Evolutionary conservation across 495 filamentous ascomycete genomes (phyloP), one percentile per base, ranked within the genome.

Genomic region (Amphirosellinia nigrospora): DNA sequence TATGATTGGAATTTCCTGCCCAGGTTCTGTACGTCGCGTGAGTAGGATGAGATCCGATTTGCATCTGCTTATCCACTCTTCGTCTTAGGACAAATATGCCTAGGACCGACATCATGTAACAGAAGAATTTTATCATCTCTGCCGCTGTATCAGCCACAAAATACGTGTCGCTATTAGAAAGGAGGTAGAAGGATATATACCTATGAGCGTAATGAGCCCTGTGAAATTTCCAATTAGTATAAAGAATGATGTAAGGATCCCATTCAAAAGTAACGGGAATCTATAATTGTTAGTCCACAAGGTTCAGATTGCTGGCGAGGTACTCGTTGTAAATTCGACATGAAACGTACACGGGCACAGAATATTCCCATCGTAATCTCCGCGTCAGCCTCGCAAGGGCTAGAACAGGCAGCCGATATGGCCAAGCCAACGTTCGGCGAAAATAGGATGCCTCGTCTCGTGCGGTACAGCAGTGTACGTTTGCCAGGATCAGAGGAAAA

Each of bases 181-280:
- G 39, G 64, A 36, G 45, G 41, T 2, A 55, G n/a, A 32, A 41
- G 48, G 59, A 46, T 72, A 34, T 64, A 64, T 69, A 74, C 73
- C 69, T 48, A 78, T 72, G n/a, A 62, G 69, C 43, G 64, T 73
- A 38, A 74, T 64, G 56, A 75, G 69, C 39, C 67, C 48, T 23
- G 73, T 68, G 62, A 77, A 70, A 38, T 11, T 69, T 26, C 66
- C 70, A 46, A 71, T 64, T 19, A 72, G 32, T 28, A 74, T 66
- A 45, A 72, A 73, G 26, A 69, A 66, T 41, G 68, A 72, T 50
- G 64, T 38, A 19, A 75, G 63, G 63, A 55, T 13, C n/a, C 56
- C 69, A 46, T 72, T 72, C 64, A 72, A 68, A 36, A 72, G 45
- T 39, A 69, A 68, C 16, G 32, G 46, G 45, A 65, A 67, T 34